Conservation (phyloP, 192 early-diverging fungal genomes). For the Piromyces finnis region DNA sequence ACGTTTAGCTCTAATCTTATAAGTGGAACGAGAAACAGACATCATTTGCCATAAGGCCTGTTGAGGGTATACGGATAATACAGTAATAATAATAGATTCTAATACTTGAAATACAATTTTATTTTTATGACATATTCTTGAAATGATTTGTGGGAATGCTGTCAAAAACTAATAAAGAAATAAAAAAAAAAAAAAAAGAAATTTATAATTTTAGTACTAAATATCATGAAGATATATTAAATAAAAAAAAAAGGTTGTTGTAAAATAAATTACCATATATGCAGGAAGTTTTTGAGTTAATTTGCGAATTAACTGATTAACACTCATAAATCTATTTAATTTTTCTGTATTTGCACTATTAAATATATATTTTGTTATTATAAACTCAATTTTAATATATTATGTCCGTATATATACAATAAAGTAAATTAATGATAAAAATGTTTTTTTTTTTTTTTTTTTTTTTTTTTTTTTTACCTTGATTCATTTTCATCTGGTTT, state of each 20-base stretch:
- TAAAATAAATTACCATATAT: background rate
- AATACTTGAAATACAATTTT: slow-evolving; percentile 40
- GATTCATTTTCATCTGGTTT: background rate
- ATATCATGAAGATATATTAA: background rate
- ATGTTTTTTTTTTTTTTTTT: slow-evolving; percentile 7
- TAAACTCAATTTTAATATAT: no score
- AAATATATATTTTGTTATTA: no score
- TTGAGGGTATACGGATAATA: slow-evolving; percentile 55
- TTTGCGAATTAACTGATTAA: background rate
- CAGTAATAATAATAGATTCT: slow-evolving; percentile 46
- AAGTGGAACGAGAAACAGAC: slow-evolving; percentile 48
- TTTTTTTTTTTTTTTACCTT: background rate
- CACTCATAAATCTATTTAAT: background rate
- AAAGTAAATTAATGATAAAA: no score
- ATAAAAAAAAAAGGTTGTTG: background rate
- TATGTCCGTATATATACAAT: no score
- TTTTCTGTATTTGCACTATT: background rate
- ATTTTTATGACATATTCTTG: slow-evolving; percentile 62
- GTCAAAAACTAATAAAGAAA: slow-evolving; percentile 55
- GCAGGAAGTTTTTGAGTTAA: background rate
- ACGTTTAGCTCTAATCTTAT: slow-evolving; percentile 33
- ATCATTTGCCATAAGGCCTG: slow-evolving; percentile 80
- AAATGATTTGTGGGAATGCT: slow-evolving; percentile 71
- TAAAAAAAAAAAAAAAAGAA: background rate
- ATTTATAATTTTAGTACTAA: background rate